A percentile compares a stretch with the other conserved stretches of the same genome.
phyloP scores from a whole-genome alignment of 2,329 filamentous ascomycete genomes.

The Colletotrichum agaves region DNA sequence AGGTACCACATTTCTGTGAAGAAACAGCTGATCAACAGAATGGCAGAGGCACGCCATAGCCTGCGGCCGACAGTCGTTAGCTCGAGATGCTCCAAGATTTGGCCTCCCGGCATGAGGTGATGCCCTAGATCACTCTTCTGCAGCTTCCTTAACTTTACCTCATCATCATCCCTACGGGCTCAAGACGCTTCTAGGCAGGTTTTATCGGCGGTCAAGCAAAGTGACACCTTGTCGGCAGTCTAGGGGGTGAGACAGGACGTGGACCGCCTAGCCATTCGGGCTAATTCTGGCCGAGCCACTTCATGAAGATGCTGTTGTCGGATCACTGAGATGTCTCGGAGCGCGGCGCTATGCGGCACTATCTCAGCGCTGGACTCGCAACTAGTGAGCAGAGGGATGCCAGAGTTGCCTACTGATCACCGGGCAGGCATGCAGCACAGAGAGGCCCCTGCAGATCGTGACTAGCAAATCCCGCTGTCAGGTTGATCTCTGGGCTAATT shows the following conservation, averaged over 20 bases:
- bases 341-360: background rate
- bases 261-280: background rate
- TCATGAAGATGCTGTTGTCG: background rate
- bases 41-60: conserved; percentile 6
- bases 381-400: background rate
- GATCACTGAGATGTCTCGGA: conserved; percentile 6
- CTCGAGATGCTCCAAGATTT: conserved; percentile 19
- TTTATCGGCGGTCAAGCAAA: background rate
- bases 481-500: conserved; percentile 6
- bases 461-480: conserved; percentile 22
- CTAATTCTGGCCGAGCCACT: background rate
- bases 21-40: conserved; percentile 1
- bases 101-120: conserved; percentile 20
- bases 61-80: conserved; percentile 27
- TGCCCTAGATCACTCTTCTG: conserved; percentile 15
- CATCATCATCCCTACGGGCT: too few species aligned
- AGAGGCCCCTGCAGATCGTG: conserved; percentile 20
- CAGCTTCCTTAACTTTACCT: background rate
- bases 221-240: conserved; percentile 5
- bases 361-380: conserved; percentile 4
- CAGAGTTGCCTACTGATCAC: background rate
- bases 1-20: conserved; percentile 21
- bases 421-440: background rate
- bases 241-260: conserved; percentile 10
- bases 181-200: background rate